A percentile compares a stretch with the other conserved stretches of the same genome.
phyloP scores from a whole-genome alignment of 306 rosid species.

The Sindora glabra region DNA sequence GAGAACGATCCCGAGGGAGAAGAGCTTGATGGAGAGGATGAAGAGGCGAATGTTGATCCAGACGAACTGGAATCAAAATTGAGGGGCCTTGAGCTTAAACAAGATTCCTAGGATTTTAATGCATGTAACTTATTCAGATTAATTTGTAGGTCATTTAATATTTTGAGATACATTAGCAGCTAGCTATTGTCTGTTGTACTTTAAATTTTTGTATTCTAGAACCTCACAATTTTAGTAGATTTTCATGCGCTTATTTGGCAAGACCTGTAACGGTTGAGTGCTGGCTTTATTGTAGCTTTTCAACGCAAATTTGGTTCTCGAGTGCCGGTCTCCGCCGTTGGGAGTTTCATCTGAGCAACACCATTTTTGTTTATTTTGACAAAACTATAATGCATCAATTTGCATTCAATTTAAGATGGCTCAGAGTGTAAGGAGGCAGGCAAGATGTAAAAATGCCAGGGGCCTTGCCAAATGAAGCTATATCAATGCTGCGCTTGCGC shows the following conservation, averaged over 20 bases:
- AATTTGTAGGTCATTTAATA: conserved; percentile 15
- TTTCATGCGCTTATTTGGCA: not conserved
- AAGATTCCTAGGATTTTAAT: conserved; percentile 23
- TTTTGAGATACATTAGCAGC: conserved; percentile 15
- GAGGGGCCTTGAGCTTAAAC: conserved; percentile 58
- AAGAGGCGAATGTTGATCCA: conserved; percentile 41
- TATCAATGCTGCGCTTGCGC: too few species aligned
- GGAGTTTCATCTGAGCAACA: too few species aligned
- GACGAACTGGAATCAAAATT: conserved; percentile 68
- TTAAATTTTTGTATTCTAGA: conserved; percentile 15
- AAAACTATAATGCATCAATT: too few species aligned
- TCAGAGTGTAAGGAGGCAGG: too few species aligned
- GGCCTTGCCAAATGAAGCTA: too few species aligned
- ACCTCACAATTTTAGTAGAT: not conserved
- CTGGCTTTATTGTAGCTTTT: too few species aligned
- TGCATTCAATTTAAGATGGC: too few species aligned
- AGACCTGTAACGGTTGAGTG: conserved; percentile 22
- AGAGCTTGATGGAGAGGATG: conserved; percentile 50
- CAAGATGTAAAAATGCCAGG: too few species aligned
- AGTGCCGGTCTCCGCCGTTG: too few species aligned
- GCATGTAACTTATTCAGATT: conserved; percentile 15
- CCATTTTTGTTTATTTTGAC: too few species aligned
- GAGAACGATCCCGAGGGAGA: conserved; percentile 86
- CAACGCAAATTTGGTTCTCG: too few species aligned
- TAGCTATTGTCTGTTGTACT: conserved; percentile 22